Conservation (phyloP, 1,284 basidiomycete species). For the Cryptococcus sp. region DNA sequence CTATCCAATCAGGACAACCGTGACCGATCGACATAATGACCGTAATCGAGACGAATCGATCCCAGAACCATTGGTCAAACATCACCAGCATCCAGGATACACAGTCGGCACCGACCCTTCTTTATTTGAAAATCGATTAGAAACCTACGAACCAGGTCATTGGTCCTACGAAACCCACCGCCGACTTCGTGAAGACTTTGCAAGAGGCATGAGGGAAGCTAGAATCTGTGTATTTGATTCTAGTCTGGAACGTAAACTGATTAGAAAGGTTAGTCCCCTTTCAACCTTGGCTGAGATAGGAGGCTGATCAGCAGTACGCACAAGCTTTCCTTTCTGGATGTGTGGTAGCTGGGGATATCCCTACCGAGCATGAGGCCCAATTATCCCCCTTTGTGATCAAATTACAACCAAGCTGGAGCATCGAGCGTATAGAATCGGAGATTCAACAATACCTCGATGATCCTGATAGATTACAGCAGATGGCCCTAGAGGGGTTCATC, state of each 20-base stretch:
- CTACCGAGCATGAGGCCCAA: conserved; percentile 44
- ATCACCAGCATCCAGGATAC: conserved; percentile 44
- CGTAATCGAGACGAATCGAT: not conserved
- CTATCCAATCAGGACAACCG: conserved; percentile 46
- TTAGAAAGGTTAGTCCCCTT: conserved; percentile 36
- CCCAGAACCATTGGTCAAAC: conserved; percentile 18
- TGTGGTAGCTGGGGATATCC: conserved; percentile 44
- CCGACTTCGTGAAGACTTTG: conserved; percentile 38
- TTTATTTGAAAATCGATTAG: conserved; percentile 25
- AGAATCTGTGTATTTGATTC: conserved; percentile 49
- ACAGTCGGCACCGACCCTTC: conserved; percentile 27
- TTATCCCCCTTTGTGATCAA: conserved; percentile 36
- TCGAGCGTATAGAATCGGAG: conserved; percentile 36
- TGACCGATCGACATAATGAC: conserved; percentile 24
- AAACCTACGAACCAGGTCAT: conserved; percentile 38
- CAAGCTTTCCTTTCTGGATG: conserved; percentile 46
- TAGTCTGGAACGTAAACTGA: conserved; percentile 46
- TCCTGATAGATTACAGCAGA: conserved; percentile 36
- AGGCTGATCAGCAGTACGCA: conserved; percentile 27
- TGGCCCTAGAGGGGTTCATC: conserved; percentile 41
- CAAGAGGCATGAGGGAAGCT: conserved; percentile 39
- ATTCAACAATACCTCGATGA: conserved; percentile 29
- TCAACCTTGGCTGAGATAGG: not conserved
- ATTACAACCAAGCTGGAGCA: conserved; percentile 36
- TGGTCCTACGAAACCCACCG: conserved; percentile 36